Percentiles rank a stretch among this genome's conserved stretches.
Conservation (phyloP, 495 filamentous ascomycete genomes). For the Viridothelium virens region DNA sequence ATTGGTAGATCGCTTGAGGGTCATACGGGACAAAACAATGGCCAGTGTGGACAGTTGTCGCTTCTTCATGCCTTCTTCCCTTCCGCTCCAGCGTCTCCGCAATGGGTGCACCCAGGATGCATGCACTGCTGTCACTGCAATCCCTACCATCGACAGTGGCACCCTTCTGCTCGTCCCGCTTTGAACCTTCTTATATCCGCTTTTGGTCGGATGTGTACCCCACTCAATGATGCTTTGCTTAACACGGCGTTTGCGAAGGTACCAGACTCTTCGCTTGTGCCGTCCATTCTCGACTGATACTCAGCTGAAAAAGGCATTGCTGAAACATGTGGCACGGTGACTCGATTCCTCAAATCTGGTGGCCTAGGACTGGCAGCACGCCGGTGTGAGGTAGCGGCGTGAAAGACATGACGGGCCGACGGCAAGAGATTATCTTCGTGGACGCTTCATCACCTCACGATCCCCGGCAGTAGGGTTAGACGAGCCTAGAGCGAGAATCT, state of each 20-base stretch:
- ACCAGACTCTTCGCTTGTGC: no score
- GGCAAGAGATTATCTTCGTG: not conserved
- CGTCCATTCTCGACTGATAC: no score
- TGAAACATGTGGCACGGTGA: not conserved
- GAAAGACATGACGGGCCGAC: not conserved
- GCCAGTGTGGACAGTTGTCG: not conserved
- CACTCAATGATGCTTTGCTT: no score
- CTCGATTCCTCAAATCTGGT: not conserved
- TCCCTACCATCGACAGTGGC: not conserved
- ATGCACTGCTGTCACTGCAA: not conserved
- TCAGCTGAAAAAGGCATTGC: not conserved
- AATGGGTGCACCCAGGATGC: not conserved
- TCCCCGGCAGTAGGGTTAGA: not conserved
- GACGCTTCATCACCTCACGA: not conserved
- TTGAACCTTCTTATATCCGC: no score
- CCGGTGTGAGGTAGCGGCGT: not conserved
- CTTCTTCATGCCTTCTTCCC: no score
- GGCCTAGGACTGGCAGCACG: not conserved
- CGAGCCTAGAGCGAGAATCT: not conserved
- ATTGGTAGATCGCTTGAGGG: no score
- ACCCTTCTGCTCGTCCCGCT: not conserved
- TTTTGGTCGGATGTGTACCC: no score
- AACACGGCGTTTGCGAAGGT: no score
- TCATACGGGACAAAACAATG: not conserved
- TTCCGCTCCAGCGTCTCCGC: no score